These are phyloP conservation scores for Pyrus betulifolia DNA, from an alignment of 306 rosid species.

Conservation along the genomic window DNA sequence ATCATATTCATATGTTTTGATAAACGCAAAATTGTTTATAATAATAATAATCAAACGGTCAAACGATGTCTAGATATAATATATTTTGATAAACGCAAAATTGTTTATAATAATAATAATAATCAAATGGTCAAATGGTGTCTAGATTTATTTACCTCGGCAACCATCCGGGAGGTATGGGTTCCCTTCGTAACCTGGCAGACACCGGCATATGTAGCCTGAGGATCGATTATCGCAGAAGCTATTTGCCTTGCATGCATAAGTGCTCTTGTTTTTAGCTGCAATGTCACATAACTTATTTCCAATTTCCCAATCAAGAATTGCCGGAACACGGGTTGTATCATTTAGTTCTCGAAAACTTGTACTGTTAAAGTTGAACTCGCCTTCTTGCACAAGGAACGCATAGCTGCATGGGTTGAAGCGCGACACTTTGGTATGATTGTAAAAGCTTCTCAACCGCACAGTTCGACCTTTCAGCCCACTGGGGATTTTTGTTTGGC, in stretches of 20 bases:
- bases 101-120: too few species aligned
- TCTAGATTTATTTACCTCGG: neutral
- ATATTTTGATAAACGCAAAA: too few species aligned
- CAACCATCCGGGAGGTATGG: neutral
- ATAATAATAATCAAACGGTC: too few species aligned
- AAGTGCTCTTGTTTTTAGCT: neutral
- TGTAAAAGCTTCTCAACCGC: accelerated
- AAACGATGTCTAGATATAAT: too few species aligned
- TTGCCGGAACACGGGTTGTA: neutral
- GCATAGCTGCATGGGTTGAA: too few species aligned
- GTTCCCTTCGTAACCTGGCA: neutral
- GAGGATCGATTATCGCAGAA: neutral
- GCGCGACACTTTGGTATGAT: accelerated
- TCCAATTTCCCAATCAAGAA: conserved; percentile 15
- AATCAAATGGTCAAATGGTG: too few species aligned
- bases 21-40: too few species aligned
- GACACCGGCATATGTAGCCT: neutral
- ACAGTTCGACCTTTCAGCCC: too few species aligned
- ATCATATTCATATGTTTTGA: too few species aligned
- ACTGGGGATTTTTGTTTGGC: too few species aligned
- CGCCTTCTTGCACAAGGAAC: too few species aligned
- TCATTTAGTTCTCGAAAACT: neutral
- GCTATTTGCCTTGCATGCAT: neutral
- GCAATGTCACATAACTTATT: neutral
- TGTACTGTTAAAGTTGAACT: neutral